Percentiles rank a stretch among this genome's conserved stretches.
These are phyloP conservation scores for Camelina hispida DNA, from an alignment of 345 rosid species.

Conservation along the genomic window DNA sequence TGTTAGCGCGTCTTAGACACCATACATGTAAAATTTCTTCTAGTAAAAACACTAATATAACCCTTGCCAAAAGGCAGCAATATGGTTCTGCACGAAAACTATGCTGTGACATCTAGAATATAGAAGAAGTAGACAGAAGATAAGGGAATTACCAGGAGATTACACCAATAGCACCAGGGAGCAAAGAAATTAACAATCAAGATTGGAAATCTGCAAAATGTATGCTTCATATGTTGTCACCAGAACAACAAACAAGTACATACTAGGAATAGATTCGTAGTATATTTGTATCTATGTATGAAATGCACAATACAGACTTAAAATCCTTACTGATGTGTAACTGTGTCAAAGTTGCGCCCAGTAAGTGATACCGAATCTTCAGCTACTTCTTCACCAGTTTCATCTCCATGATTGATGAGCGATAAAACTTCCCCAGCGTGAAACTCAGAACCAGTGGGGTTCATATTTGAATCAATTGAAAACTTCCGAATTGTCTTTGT, in stretches of 20 bases:
- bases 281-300: constrained; percentile 20
- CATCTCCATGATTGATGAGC: constrained; percentile 86
- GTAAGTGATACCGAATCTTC: constrained; percentile 70
- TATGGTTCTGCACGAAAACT: constrained; percentile 16
- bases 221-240: constrained; percentile 27
- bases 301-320: constrained; percentile 18
- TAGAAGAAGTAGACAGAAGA: constrained; percentile 25
- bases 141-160: constrained; percentile 72
- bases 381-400: constrained; percentile 60
- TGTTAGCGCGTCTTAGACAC: constrained; percentile 8
- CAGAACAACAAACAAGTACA: constrained; percentile 22
- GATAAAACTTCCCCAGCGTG: constrained; percentile 64
- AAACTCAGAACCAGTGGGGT: constrained; percentile 84
- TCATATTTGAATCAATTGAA: constrained; percentile 83
- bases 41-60: constrained; percentile 21
- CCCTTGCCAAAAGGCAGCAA: constrained; percentile 18
- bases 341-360: constrained; percentile 68
- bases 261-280: constrained; percentile 19
- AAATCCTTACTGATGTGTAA: constrained; percentile 73
- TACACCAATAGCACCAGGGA: constrained; percentile 99
- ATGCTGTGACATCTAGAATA: constrained; percentile 21
- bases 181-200: constrained; percentile 92
- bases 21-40: constrained; percentile 18
- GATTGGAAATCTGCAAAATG: constrained; percentile 78
- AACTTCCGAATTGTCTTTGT: constrained; percentile 92